Evolutionary conservation across 176 grass and related monocot species (phyloP).

Genomic region (Ananas comosus): DNA sequence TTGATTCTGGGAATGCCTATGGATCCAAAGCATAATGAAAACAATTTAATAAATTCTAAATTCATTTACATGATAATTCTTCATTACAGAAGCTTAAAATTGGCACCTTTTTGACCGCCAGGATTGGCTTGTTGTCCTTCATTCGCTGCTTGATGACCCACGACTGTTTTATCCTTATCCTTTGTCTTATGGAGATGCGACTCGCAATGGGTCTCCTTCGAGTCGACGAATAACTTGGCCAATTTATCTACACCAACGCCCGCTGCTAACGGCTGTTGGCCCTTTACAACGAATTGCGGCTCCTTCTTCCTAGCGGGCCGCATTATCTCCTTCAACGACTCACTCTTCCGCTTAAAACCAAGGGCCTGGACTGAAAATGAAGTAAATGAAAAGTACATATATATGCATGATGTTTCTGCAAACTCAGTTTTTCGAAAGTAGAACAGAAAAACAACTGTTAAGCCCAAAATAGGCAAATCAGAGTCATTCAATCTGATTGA

Average conservation of each 20-base stretch:
- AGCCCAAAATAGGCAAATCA: background rate
- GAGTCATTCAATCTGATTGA: background rate
- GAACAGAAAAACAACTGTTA: background rate
- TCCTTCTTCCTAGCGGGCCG: background rate
- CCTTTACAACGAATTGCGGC: background rate
- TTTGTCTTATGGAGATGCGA: background rate
- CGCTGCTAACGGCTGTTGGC: background rate
- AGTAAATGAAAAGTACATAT: background rate
- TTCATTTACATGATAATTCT: background rate
- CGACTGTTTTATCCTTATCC: background rate
- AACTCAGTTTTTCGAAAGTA: background rate
- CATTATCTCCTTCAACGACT: background rate
- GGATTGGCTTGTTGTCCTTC: background rate
- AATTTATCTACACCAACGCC: background rate
- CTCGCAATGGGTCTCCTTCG: background rate
- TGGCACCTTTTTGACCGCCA: background rate
- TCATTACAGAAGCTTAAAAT: background rate
- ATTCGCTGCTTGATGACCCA: background rate
- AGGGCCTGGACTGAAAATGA: background rate
- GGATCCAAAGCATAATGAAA: background rate
- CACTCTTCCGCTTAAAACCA: background rate
- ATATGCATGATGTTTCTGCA: background rate
- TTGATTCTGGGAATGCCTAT: background rate
- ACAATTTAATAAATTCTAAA: background rate
- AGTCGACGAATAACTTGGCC: background rate